phyloP scores from a whole-genome alignment of 768 basidiomycete genomes.

The Trametes sanguinea region DNA sequence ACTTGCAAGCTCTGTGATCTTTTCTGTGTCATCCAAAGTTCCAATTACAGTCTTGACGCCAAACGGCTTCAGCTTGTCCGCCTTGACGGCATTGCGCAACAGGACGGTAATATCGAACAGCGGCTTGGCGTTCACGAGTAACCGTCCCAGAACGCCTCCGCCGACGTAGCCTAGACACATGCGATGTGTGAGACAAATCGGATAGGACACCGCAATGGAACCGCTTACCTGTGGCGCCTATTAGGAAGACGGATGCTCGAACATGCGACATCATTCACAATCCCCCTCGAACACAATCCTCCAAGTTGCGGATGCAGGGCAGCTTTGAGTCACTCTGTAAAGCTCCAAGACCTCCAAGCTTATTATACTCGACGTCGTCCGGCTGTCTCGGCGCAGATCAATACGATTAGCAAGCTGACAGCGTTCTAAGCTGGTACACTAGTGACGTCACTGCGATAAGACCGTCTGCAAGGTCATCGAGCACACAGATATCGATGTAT shows the following conservation, averaged over 20 bases:
- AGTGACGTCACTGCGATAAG: too few relatives aligned
- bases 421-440: not conserved
- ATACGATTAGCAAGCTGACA: not conserved
- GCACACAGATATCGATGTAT: too few relatives aligned
- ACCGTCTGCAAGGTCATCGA: too few relatives aligned
- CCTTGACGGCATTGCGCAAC: conserved; percentile 46
- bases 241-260: not conserved
- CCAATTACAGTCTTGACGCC: conserved; percentile 27
- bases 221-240: conserved; percentile 7
- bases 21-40: conserved; percentile 34
- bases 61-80: conserved; percentile 20
- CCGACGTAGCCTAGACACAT: conserved; percentile 50
- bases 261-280: not conserved
- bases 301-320: too few relatives aligned
- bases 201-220: not conserved
- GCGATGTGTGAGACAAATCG: not conserved
- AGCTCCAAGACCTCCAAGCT: too few relatives aligned
- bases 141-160: conserved; percentile 49
- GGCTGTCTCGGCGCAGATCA: not conserved
- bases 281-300: too few relatives aligned
- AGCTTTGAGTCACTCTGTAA: too few relatives aligned
- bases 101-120: conserved; percentile 48
- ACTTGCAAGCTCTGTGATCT: conserved; percentile 41
- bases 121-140: conserved; percentile 40
- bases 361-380: not conserved